Evolutionary conservation across 1,139 yeast genomes (phyloP).

Genomic region (Yamadazyma membranifaciens): DNA sequence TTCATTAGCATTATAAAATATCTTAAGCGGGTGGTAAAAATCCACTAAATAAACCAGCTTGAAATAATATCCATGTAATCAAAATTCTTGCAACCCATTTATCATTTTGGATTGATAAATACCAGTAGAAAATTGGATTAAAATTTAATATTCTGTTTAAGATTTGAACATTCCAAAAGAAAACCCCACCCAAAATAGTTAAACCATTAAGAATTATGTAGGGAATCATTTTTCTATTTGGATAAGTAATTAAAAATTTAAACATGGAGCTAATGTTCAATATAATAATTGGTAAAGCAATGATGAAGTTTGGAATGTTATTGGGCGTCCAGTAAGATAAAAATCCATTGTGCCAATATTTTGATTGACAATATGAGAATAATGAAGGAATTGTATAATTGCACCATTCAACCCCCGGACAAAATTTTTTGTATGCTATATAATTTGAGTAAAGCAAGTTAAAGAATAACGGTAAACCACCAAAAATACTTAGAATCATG

Average conservation of each 20-base stretch:
- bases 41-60: conserved; percentile 59
- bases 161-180: conserved; percentile 83
- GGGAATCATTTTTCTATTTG: conserved; percentile 27
- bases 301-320: conserved; percentile 80
- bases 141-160: conserved; percentile 76
- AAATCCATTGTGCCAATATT: conserved; percentile 87
- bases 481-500: conserved; percentile 23
- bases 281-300: conserved; percentile 67
- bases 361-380: conserved; percentile 69
- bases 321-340: conserved; percentile 76
- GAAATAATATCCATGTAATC: conserved; percentile 55
- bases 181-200: conserved; percentile 50
- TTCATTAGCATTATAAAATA: too few species aligned
- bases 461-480: conserved; percentile 55
- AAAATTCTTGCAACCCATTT: conserved; percentile 19
- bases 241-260: conserved; percentile 39
- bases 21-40: conserved; percentile 73
- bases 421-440: conserved; percentile 55
- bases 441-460: conserved; percentile 49
- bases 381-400: conserved; percentile 52
- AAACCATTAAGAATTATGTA: conserved; percentile 36
- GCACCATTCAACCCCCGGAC: conserved; percentile 88
- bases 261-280: conserved; percentile 26
- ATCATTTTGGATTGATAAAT: conserved; percentile 37
- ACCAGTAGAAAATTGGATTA: conserved; percentile 76